Evolutionary conservation across 2,329 filamentous ascomycete genomes (phyloP), one percentile per base, ranked within the genome.

Genomic region (Sarocladium strictum): DNA sequence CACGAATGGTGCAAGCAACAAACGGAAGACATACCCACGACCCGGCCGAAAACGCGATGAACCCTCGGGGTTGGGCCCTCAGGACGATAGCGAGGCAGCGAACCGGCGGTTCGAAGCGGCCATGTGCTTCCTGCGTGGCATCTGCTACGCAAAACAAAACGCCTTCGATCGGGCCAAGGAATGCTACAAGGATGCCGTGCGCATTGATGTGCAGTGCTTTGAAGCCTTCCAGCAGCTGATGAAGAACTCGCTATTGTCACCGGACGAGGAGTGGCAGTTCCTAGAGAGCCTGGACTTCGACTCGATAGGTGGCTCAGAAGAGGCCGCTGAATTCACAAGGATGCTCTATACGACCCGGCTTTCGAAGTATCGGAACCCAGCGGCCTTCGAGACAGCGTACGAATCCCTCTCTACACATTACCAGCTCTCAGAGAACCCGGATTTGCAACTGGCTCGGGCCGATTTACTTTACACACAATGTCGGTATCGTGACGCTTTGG

Each of bases 211-310:
- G 3, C 92, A 96, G 69, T 99, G 94, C 72, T 97, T 96, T 66
- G 94, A 99, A 71, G 94, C 94, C 0, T 97, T 99, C 66, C 92
- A 97, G 63, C 92, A 97, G 74, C 81, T 99, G 54, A 97, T 97
- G 85, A 90, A 91, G 73, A 99, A 99, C 72, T 89, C 89, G 19
- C 79, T 99, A 58, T 88, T 99, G 83, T 84, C 83, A 49, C 91
- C 92, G 0, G 85, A 89, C 33, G 92, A 97, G 69, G 92, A 97
- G 67, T 90, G 93, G 81, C 81, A 86, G 51, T 96, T 97, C 58
- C 79, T 97, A 41, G 87, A 94, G 61, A 90, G 88, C 53, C 79
- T 97, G 21, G 85, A 97, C 71, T 99, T 99, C 67, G 91, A 96
- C 68, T 84, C 87, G 19, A 86, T 97, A 58, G 75, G 85, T 0